A percentile compares a stretch with the other conserved stretches of the same genome.
These are phyloP conservation scores for Pythium volutum DNA, from an alignment of 352 stramenopile species.

Conservation along the genomic window DNA sequence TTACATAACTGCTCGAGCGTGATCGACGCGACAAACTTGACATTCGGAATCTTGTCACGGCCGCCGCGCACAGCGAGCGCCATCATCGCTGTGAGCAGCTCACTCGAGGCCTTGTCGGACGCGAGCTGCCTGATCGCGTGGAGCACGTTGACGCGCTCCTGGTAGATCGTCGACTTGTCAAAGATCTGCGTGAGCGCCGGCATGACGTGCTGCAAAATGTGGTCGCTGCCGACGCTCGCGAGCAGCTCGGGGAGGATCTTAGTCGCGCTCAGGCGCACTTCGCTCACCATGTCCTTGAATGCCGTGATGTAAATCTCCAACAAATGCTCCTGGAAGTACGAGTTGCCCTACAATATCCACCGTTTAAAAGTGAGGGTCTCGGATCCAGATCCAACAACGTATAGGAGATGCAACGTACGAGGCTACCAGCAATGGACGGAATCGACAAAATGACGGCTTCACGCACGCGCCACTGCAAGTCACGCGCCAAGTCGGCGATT, in stretches of 20 bases:
- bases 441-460: constrained; percentile 91
- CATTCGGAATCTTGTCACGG: constrained; percentile 85
- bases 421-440: constrained; percentile 86
- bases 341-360: constrained; percentile 43
- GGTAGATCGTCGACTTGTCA: constrained; percentile 83
- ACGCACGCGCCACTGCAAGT: constrained; percentile 93
- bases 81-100: constrained; percentile 63
- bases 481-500: constrained; percentile 90
- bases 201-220: constrained; percentile 82
- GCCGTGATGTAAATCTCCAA: constrained; percentile 89
- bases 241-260: constrained; percentile 79
- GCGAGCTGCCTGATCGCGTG: constrained; percentile 74
- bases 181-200: constrained; percentile 77
- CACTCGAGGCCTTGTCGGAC: constrained; percentile 65
- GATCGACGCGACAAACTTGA: constrained; percentile 86
- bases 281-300: constrained; percentile 92
- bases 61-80: constrained; percentile 67
- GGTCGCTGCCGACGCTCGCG: constrained; percentile 76
- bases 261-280: constrained; percentile 93
- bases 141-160: constrained; percentile 84
- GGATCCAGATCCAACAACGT: background rate
- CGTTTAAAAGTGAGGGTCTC: constrained; percentile 22
- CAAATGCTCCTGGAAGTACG: constrained; percentile 85
- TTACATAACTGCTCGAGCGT: constrained; percentile 85
- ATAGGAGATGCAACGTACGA: constrained; percentile 43